These are phyloP conservation scores for Kalanchoe fedtschenkoi DNA, from an alignment of 164 flowering plant genomes.

Conservation along the genomic window DNA sequence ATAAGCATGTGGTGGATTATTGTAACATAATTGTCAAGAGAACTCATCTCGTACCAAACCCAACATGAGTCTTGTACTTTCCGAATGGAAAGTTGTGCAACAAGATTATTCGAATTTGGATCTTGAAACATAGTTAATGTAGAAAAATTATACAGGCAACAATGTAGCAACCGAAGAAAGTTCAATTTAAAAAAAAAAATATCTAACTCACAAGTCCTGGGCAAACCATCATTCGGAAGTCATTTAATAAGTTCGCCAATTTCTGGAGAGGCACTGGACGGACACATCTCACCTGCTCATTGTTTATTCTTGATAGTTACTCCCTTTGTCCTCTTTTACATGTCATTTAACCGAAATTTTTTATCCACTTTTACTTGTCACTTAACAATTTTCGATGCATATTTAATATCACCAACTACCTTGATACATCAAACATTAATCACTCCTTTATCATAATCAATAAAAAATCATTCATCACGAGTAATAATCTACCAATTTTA, in stretches of 20 bases:
- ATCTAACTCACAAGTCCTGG: conserved; percentile 81
- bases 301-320: neutral
- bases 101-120: conserved; percentile 93
- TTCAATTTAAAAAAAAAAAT: neutral
- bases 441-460: too few relatives aligned
- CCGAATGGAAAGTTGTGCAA: conserved; percentile 87
- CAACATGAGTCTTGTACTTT: conserved; percentile 75
- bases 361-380: too few relatives aligned
- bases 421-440: too few relatives aligned
- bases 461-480: too few relatives aligned
- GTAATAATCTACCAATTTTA: too few relatives aligned
- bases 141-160: neutral
- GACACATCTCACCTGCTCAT: conserved; percentile 82
- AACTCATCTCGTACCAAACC: conserved; percentile 63
- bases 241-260: conserved; percentile 74
- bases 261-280: conserved; percentile 66
- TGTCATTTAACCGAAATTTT: too few relatives aligned
- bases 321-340: too few relatives aligned
- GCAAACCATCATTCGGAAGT: conserved; percentile 52
- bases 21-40: neutral
- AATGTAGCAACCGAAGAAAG: neutral
- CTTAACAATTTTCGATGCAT: too few relatives aligned
- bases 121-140: conserved; percentile 43
- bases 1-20: neutral
- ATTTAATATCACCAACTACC: too few relatives aligned